phyloP scores from a whole-genome alignment of 208 protist genomes.

The Angomonas desouzai region DNA sequence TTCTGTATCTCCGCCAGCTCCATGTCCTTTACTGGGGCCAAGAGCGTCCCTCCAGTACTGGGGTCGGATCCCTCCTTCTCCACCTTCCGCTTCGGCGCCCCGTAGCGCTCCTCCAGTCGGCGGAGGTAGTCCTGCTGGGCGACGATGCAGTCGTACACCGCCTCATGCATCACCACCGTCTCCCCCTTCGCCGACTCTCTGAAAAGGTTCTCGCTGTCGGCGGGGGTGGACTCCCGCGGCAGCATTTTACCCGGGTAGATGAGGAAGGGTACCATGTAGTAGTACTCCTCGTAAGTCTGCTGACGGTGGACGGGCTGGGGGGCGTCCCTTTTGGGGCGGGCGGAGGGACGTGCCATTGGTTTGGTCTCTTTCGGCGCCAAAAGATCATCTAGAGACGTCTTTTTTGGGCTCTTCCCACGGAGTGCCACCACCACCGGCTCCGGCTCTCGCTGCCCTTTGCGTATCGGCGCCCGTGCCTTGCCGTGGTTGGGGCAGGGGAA shows the following conservation, averaged over 20 bases:
- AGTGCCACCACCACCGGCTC: neutral
- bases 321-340: too few relatives aligned
- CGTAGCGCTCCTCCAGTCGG: neutral
- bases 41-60: neutral
- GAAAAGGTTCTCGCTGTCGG: constrained; percentile 3
- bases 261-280: constrained; percentile 47
- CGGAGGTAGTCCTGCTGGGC: neutral
- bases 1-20: neutral
- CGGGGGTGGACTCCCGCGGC: constrained; percentile 5
- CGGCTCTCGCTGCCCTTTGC: neutral
- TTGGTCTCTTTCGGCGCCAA: neutral
- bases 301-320: too few relatives aligned
- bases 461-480: neutral
- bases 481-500: neutral
- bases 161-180: neutral
- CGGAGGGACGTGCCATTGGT: neutral
- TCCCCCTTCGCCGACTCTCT: neutral
- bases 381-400: neutral
- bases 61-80: neutral
- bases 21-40: neutral
- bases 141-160: constrained; percentile 2
- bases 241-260: constrained; percentile 19
- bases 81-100: neutral
- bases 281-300: constrained; percentile 2
- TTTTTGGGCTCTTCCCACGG: neutral